Conservation (phyloP, 1,284 basidiomycete species). For the Cutaneotrichosporon cavernicola region DNA sequence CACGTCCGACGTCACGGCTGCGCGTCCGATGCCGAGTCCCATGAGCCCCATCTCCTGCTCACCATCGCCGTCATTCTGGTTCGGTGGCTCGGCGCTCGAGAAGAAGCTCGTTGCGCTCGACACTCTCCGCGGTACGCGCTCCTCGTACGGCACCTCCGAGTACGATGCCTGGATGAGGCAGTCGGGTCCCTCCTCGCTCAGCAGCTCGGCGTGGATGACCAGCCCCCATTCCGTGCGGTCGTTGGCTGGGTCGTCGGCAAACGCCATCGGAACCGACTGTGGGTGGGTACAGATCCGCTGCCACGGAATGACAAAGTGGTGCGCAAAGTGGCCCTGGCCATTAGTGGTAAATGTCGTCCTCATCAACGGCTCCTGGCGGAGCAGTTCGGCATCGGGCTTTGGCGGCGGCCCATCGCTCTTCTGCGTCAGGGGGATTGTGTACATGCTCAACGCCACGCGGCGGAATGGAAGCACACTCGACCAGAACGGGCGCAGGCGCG, state of each 20-base stretch:
- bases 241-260: slow-evolving; percentile 55
- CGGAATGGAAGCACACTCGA: slow-evolving; percentile 41
- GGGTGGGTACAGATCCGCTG: slow-evolving; percentile 65
- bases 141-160: not conserved
- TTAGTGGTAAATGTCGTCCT: slow-evolving; percentile 60
- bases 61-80: slow-evolving; percentile 27
- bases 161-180: slow-evolving; percentile 11
- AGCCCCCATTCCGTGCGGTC: slow-evolving; percentile 50
- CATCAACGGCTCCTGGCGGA: slow-evolving; percentile 56
- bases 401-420: slow-evolving; percentile 7
- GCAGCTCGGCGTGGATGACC: slow-evolving; percentile 28
- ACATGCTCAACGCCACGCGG: slow-evolving; percentile 38
- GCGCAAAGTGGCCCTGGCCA: slow-evolving; percentile 69
- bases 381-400: slow-evolving; percentile 34
- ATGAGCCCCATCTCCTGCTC: slow-evolving; percentile 28
- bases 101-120: slow-evolving; percentile 17
- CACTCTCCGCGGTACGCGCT: slow-evolving; percentile 2
- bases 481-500: slow-evolving; percentile 70
- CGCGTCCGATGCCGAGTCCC: slow-evolving; percentile 23
- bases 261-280: slow-evolving; percentile 60
- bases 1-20: slow-evolving; percentile 25
- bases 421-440: slow-evolving; percentile 26
- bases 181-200: slow-evolving; percentile 19
- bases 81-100: slow-evolving; percentile 19
- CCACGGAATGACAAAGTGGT: slow-evolving; percentile 65